Conservation (phyloP, 768 basidiomycete species). For the Podaxis sp. region DNA sequence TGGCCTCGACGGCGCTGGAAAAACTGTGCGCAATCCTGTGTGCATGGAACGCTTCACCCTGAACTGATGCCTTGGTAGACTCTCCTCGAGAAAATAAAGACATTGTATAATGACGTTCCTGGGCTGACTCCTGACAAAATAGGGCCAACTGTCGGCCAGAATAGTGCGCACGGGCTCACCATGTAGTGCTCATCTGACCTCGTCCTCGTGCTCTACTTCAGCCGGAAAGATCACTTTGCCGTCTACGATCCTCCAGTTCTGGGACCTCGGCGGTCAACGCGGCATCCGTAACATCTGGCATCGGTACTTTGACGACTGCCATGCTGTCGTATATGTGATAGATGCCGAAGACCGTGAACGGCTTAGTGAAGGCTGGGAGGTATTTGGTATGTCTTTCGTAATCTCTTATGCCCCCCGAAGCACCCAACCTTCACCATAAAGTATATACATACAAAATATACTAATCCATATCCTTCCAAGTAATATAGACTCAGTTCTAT, state of each 20-base stretch:
- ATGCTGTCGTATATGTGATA: constrained; percentile 94
- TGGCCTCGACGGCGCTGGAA: constrained; percentile 90
- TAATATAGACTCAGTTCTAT: constrained; percentile 74
- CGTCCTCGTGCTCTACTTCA: constrained; percentile 27
- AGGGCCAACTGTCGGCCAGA: constrained; percentile 95
- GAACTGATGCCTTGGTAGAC: constrained; percentile 50
- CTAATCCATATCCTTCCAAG: constrained; percentile 20
- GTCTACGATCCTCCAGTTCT: constrained; percentile 93
- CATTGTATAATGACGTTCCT: constrained; percentile 82
- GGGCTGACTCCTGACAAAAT: constrained; percentile 93
- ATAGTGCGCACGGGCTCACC: constrained; percentile 59
- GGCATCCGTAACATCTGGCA: constrained; percentile 96
- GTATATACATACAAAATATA: not conserved
- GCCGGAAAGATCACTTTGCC: constrained; percentile 93
- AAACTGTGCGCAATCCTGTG: constrained; percentile 58
- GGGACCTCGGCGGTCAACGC: constrained; percentile 94
- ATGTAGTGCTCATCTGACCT: not conserved
- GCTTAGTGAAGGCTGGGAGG: constrained; percentile 93
- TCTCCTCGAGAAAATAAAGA: constrained; percentile 91
- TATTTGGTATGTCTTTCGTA: constrained; percentile 71
- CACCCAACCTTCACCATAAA: not conserved
- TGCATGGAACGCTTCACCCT: not conserved
- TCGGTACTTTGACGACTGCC: constrained; percentile 93
- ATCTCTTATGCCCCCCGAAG: not conserved
- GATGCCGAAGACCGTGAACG: constrained; percentile 91